Base-by-base conservation (phyloP, 306 rosid genomes). In the Cicer arietinum region DNA sequence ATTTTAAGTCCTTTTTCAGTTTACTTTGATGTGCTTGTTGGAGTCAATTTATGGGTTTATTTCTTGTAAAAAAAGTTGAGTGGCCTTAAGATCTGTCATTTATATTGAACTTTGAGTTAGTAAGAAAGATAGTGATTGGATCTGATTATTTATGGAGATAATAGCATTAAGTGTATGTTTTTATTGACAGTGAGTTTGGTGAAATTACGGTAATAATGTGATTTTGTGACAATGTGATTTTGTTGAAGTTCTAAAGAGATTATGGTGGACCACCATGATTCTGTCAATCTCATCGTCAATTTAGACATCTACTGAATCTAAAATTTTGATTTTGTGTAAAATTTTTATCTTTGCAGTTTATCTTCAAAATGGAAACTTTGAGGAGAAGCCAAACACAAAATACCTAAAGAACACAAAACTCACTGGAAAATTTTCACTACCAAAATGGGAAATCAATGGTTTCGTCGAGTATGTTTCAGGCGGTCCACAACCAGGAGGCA, bases 401-500 rank as follows among this genome's bases (percentile, higher is more conserved):
- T 45, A 68, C 82, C 50, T 94, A 2, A 48, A 82, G 84, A 94
- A 90, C 69, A 89, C 93, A 8, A 90, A 87, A 7, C 87, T 94
- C 6, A 16, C 81, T 2, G 97, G 97, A 43, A 94, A 92, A 81
- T 7, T 40, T 69, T 67, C 97, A 7, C 77, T 94, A 5, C 96
- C 98, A 37, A 88, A 85, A 73, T 91, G 98, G 98, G 96, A 90
- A 76, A 84, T 91, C 75, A 76, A 80, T 74, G 98, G 98, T 85
- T 70, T 90, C 13, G 97, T 94, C 12, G 97, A 90, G 86, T 94
- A 91, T 88, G 85, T 94, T 64, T 67, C 96, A 0, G 97, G 93
- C 4, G 97, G 98, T 20, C 95, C 98, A 9, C 98, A 94, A 70
- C 90, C 97, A 0, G 97, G 98, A 6, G 97, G 98, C 25, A 91